Evolutionary conservation across 2,329 filamentous ascomycete genomes (phyloP).

Genomic region (Stachybotrys elegans): DNA sequence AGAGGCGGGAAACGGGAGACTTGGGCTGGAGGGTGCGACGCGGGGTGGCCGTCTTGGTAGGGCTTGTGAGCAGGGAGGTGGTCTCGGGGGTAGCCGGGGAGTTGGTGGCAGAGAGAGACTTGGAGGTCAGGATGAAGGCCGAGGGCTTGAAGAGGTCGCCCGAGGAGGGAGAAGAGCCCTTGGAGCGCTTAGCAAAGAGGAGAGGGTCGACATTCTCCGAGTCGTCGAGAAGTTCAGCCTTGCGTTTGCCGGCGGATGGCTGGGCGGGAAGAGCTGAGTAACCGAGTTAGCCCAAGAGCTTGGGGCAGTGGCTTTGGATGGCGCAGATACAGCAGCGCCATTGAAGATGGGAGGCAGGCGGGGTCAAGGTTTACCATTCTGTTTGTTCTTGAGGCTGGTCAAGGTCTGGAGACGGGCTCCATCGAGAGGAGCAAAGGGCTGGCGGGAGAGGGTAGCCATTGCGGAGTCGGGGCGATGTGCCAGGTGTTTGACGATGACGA

Average conservation of each 20-base stretch:
- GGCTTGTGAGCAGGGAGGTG: constrained; percentile 23
- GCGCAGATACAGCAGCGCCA: too few relatives aligned
- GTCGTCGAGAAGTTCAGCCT: constrained; percentile 51
- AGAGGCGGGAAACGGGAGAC: constrained; percentile 44
- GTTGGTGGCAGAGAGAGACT: constrained; percentile 27
- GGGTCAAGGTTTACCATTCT: constrained; percentile 52
- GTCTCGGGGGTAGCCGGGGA: constrained; percentile 17
- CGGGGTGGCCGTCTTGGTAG: constrained; percentile 26
- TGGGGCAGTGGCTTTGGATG: too few relatives aligned
- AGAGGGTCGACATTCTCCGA: constrained; percentile 58
- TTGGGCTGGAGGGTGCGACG: constrained; percentile 47
- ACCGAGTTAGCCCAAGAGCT: constrained; percentile 9
- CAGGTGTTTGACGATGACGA: background rate
- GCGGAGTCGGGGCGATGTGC: constrained; percentile 15
- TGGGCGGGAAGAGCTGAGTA: constrained; percentile 28
- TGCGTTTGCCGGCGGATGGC: constrained; percentile 45
- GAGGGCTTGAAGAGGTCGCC: constrained; percentile 47
- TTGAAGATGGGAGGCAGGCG: background rate
- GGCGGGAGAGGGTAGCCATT: constrained; percentile 57
- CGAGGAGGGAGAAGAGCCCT: constrained; percentile 35
- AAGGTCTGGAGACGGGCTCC: constrained; percentile 64
- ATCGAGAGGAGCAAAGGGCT: constrained; percentile 72
- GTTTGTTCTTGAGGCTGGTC: constrained; percentile 72
- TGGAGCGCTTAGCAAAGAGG: constrained; percentile 54
- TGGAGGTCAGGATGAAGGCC: constrained; percentile 38